Conservation (phyloP, 805 yeast species). For the Metschnikowia corniflorae region DNA sequence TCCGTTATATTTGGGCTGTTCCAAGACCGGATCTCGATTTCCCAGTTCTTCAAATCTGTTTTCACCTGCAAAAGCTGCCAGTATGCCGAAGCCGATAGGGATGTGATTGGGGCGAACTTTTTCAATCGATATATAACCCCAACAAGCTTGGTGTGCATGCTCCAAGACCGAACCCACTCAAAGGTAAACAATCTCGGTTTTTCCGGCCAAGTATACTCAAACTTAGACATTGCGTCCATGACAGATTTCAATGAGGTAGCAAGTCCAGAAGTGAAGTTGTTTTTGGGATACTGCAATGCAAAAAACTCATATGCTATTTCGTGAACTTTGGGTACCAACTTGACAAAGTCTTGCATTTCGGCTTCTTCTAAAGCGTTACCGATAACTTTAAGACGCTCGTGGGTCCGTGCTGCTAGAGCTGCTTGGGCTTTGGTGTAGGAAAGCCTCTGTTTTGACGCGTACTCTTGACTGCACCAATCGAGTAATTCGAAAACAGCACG, state of each 20-base stretch:
- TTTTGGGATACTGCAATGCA: slow-evolving; percentile 1
- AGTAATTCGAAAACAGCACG: slow-evolving; percentile 1
- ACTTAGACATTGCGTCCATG: background rate
- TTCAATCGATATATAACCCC: background rate
- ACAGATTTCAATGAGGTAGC: background rate
- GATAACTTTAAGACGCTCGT: slow-evolving; percentile 1
- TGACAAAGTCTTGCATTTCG: too few relatives aligned
- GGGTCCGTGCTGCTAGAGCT: slow-evolving; percentile 2
- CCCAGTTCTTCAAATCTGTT: slow-evolving; percentile 3
- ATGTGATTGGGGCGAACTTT: background rate
- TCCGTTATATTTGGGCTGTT: background rate
- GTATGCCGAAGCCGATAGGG: background rate
- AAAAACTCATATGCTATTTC: background rate
- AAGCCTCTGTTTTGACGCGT: background rate
- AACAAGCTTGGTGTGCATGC: background rate
- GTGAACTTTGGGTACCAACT: background rate
- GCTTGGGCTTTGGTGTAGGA: slow-evolving; percentile 2
- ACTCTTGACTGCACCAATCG: slow-evolving; percentile 2
- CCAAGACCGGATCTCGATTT: background rate
- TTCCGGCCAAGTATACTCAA: background rate
- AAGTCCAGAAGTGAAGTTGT: background rate
- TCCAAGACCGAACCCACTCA: background rate
- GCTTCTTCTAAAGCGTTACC: too few relatives aligned
- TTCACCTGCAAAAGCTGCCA: slow-evolving; percentile 8
- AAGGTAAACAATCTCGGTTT: background rate